Evolutionary conservation across 2,329 filamentous ascomycete genomes (phyloP), one percentile per base, ranked within the genome.

Genomic region (Trichoderma gracile): DNA sequence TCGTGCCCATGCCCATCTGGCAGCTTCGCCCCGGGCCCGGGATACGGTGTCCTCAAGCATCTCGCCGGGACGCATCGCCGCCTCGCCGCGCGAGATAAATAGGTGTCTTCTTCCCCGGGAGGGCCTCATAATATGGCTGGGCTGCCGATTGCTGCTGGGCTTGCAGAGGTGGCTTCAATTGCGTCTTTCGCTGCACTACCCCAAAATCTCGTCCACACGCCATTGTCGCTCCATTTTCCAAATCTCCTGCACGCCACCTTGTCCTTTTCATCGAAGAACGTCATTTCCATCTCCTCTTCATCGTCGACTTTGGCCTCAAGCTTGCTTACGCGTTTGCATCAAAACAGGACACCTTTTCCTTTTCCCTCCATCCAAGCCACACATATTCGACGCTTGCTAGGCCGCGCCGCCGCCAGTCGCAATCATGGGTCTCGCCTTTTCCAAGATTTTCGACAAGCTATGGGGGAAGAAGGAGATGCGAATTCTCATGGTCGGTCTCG

Each of bases 391-490:
- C 61, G 61, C 54, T 65, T 65, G 33, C 52, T 63, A 68, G 74
- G 72, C 74, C 64, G 70, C 70, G 71, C 70, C 73, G 75, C 74
- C 73, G 65, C 72, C 30, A 75, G 78, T 80, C 84, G 85, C 86
- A 84, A 93, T 81, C 81, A 99, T 99, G 95, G 95, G 95, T 96
- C 87, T 98, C 81, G 88, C 90, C 78, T 92, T 98, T 83, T 98
- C 93, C 76, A 97, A 95, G 87, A 80, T 98, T 78, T 95, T 98
- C 81, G 92, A 96, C 79, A 89, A 90, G 84, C 87, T 98, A 81
- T 97, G 92, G 90, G 93, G 94, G 77, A 97, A 97, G 90, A 98
- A 98, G 89, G 95, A 99, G 89, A 99, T 99, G 95, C 89, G 95
- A 86, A 97, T 99, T 84, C 82, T 99, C 82, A 99, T 99, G 95